phyloP scores from a whole-genome alignment of 2,329 filamentous ascomycete genomes.

The Orbilia javanica region DNA sequence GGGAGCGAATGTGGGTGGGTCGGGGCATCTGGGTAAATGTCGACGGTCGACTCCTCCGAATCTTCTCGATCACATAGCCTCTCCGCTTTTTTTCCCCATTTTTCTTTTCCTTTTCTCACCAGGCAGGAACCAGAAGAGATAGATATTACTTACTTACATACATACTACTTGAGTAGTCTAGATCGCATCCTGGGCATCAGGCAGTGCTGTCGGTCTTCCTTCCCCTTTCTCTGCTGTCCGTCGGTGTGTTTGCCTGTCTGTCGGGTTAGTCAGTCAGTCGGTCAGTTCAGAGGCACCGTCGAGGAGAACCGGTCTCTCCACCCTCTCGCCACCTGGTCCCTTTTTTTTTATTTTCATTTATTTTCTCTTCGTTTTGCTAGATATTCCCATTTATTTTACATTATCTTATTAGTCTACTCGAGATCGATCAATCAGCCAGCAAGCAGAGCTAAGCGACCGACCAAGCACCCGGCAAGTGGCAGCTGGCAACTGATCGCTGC shows the following conservation, averaged over 20 bases:
- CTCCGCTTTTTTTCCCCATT: constrained; percentile 1
- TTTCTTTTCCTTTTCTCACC: not conserved
- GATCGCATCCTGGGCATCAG: not conserved
- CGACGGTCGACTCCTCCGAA: no score
- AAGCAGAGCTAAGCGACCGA: no score
- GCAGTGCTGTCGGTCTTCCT: not conserved
- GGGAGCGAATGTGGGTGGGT: not conserved
- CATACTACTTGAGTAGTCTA: not conserved
- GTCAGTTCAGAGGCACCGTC: no score
- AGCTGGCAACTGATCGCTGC: no score
- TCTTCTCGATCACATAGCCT: constrained; percentile 4
- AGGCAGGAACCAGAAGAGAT: no score
- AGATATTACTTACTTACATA: constrained; percentile 7
- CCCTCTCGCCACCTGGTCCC: not conserved
- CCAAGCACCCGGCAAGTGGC: no score
- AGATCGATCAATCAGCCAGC: no score
- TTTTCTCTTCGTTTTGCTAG: not conserved
- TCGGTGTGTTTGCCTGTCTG: not conserved
- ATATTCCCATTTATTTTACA: no score
- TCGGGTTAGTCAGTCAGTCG: no score
- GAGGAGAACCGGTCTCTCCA: constrained; percentile 18
- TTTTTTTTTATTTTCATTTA: not conserved
- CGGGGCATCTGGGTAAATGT: not conserved
- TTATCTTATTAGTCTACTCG: no score
- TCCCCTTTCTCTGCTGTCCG: not conserved